phyloP scores from a whole-genome alignment of 306 rosid genomes.

The Castanopsis chinensis region DNA sequence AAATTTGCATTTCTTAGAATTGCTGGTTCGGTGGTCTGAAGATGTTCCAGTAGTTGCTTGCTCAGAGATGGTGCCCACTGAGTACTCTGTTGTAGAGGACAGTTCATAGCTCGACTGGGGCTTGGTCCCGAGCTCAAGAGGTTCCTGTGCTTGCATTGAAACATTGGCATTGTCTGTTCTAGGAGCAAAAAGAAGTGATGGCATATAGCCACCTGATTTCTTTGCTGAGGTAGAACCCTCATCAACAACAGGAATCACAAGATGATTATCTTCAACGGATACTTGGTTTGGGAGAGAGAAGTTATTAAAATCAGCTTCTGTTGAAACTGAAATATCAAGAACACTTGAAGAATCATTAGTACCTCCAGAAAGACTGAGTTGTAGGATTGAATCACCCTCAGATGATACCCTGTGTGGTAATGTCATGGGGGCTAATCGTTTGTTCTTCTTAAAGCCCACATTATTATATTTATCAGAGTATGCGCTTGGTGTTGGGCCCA shows the following conservation, averaged over 20 bases:
- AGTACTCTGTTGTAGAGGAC: slow-evolving; percentile 47
- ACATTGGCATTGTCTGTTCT: slow-evolving; percentile 45
- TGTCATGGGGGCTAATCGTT: slow-evolving; percentile 34
- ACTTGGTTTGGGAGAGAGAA: slow-evolving; percentile 44
- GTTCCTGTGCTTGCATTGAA: slow-evolving; percentile 41
- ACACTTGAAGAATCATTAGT: slow-evolving; percentile 59
- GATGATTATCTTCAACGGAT: slow-evolving; percentile 41
- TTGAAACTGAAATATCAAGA: slow-evolving; percentile 58
- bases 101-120: slow-evolving; percentile 47
- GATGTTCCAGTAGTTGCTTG: slow-evolving; percentile 44
- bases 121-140: slow-evolving; percentile 33
- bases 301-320: slow-evolving; percentile 47
- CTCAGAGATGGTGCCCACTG: slow-evolving; percentile 45
- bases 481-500: slow-evolving; percentile 89
- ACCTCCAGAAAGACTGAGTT: slow-evolving; percentile 88
- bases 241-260: slow-evolving; percentile 63
- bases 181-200: slow-evolving; percentile 88
- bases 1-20: slow-evolving; percentile 71
- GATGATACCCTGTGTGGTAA: slow-evolving; percentile 43
- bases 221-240: slow-evolving; percentile 93
- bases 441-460: slow-evolving; percentile 46
- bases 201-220: slow-evolving; percentile 93
- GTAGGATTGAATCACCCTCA: slow-evolving; percentile 76
- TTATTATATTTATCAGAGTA: slow-evolving; percentile 51
- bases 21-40: slow-evolving; percentile 49